These are phyloP conservation scores for Yamadazyma friedrichii DNA, from an alignment of 1,139 yeast species.

Conservation along the genomic window DNA sequence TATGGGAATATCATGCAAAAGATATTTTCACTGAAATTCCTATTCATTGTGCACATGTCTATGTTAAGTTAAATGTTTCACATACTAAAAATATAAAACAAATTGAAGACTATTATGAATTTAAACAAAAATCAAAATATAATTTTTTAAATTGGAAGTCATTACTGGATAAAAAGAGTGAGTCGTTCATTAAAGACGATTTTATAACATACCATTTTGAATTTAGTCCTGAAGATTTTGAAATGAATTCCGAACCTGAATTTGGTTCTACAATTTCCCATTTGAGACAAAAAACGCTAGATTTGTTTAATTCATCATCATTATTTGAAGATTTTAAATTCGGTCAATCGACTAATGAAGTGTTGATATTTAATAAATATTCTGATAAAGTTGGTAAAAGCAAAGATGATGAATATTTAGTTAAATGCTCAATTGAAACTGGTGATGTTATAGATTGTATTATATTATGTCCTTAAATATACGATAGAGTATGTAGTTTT, in stretches of 20 bases:
- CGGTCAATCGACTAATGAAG: slow-evolving; percentile 20
- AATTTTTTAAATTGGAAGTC: slow-evolving; percentile 25
- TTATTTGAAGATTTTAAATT: slow-evolving; percentile 30
- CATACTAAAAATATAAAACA: slow-evolving; percentile 18
- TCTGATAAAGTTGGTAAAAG: slow-evolving; percentile 23
- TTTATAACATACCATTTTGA: slow-evolving; percentile 67
- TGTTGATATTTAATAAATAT: slow-evolving; percentile 30
- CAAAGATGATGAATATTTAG: slow-evolving; percentile 51
- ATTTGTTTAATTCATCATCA: slow-evolving; percentile 52
- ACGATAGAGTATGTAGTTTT: background rate
- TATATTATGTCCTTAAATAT: slow-evolving; percentile 16
- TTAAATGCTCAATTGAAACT: slow-evolving; percentile 63
- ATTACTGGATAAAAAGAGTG: slow-evolving; percentile 25
- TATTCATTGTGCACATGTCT: slow-evolving; percentile 74
- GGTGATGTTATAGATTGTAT: slow-evolving; percentile 59
- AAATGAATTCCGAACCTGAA: slow-evolving; percentile 55
- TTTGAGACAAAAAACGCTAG: slow-evolving; percentile 52
- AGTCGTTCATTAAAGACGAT: slow-evolving; percentile 23
- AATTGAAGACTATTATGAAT: slow-evolving; percentile 27
- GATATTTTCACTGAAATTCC: slow-evolving; percentile 70
- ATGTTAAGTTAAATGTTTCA: slow-evolving; percentile 49
- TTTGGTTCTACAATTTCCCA: slow-evolving; percentile 68
- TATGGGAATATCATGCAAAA: slow-evolving; percentile 64
- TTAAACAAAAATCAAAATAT: slow-evolving; percentile 26
- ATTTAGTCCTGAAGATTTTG: slow-evolving; percentile 79